Evolutionary conservation across 2,329 filamentous ascomycete genomes (phyloP), one percentile per base, ranked within the genome.

Genomic region (Alternaria angustiovoidea): DNA sequence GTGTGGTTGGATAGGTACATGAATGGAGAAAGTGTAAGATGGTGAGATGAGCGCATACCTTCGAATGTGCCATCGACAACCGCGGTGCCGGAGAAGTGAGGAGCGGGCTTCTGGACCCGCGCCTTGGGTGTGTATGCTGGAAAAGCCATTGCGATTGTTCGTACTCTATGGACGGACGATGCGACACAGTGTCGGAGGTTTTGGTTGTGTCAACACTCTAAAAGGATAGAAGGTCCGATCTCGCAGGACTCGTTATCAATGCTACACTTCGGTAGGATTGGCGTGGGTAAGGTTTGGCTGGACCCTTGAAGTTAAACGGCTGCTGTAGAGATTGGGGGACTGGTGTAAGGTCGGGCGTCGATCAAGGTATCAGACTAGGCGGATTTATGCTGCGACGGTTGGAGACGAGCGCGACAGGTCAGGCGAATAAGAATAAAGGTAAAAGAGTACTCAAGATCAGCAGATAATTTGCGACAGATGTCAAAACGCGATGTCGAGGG

Each of bases 61-160:
- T 80, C 78, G 48, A 79, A 79, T 41, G 74, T 69, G 52, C 78
- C 78, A 60, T 80, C 77, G 26, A 80, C 75, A 44, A 79, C 76
- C 52, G 78, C 75, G 30, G 76, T 78, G 65, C 75, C 70, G 18
- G 70, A 65, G 67, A 80, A 80, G 57, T 69, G 65, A 38, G 78
- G 78, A 24, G 78, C 78, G 46, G 77, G 78, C 69, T 75, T 75
- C 65, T 80, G 78, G 53, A 80, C 77, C 58, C 77, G 74, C 51
- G 71, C 78, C 63, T 78, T 78, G 61, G 75, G 76, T 28, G 69
- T 69, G 66, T 77, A 78, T 59, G 75, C 61, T 46, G 68, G 54
- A 59, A 68, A 75, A 52, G 76, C 64, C 77, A 79, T 79, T 54
- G 36, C 57, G 24, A 42, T 32, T 39, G 36, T 30, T 49, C 36